phyloP scores from a whole-genome alignment of 805 yeast genomes.

The Monosporozyma solicola region DNA sequence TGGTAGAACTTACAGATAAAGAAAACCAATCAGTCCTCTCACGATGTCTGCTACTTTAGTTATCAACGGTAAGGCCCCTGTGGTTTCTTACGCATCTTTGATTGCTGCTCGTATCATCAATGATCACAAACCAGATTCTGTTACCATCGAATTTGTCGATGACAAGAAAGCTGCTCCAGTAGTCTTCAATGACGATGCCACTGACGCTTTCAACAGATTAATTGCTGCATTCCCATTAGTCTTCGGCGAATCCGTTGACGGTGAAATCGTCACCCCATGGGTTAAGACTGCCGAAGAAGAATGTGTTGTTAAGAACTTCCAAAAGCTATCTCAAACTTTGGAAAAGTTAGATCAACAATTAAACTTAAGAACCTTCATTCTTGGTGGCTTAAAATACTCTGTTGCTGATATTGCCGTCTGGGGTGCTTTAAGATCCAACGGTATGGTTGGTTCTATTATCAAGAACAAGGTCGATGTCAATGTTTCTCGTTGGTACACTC shows the following conservation, averaged over 20 bases:
- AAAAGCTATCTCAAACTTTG: constrained; percentile 66
- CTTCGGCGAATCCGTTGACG: constrained; percentile 16
- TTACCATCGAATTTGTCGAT: constrained; percentile 60
- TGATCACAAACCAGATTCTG: constrained; percentile 38
- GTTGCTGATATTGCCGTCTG: constrained; percentile 81
- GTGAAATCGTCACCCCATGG: constrained; percentile 49
- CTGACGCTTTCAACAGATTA: constrained; percentile 40
- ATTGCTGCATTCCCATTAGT: constrained; percentile 45
- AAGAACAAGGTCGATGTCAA: constrained; percentile 78
- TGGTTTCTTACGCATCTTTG: constrained; percentile 68
- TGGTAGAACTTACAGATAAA: background rate
- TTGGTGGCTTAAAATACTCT: constrained; percentile 53
- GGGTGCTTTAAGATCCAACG: constrained; percentile 91
- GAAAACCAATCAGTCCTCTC: background rate
- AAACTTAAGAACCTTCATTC: constrained; percentile 72
- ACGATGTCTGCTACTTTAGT: constrained; percentile 39
- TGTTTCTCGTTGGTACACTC: constrained; percentile 87
- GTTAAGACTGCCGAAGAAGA: constrained; percentile 55
- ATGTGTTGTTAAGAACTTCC: constrained; percentile 77
- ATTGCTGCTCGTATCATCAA: constrained; percentile 74
- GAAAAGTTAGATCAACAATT: constrained; percentile 76
- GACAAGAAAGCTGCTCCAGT: constrained; percentile 53
- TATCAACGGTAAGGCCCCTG: constrained; percentile 80
- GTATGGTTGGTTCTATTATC: constrained; percentile 83
- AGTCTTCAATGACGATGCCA: constrained; percentile 39